Evolutionary conservation across 2,329 filamentous ascomycete genomes (phyloP), one percentile per base, ranked within the genome.

Genomic region (Madurella mycetomatis): DNA sequence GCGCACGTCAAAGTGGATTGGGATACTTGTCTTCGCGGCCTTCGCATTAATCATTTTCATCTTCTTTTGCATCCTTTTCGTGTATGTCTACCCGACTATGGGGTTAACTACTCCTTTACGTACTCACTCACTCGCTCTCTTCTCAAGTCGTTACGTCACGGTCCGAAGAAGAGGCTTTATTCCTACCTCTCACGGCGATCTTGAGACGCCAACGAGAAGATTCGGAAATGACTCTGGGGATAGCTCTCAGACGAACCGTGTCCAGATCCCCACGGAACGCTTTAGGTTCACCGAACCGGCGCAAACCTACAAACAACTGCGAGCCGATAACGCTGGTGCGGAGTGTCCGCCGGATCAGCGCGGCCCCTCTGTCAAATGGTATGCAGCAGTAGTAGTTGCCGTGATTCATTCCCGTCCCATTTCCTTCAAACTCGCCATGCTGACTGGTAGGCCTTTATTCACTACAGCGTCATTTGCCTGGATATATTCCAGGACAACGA

Each of bases 391-490:
- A 49, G 45, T 53, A 31, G n/a, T 16, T n/a, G n/a, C 44, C 39
- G n/a, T 30, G 17, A n/a, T 11, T 34, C 18, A 25, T 32, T n/a
- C n/a, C n/a, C 18, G 18, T 12, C 18, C 32, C 34, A 8, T 39
- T 9, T 11, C 19, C 34, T 44, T 44, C 31, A 19, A 43, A 16
- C 30, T n/a, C 13, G 18, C 39, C 34, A 45, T 15, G 44, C 40
- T 48, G 30, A 48, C 9, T 7, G 13, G 5, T 30, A 16, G 17
- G 17, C 19, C 30, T 47, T n/a, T 32, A 40, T 41, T 19, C 19
- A n/a, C 31, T 13, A n/a, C 41, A 57, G 55, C 44, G 50, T 53
- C 47, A 53, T 57, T 15, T 57, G 55, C 44, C 32, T 57, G 15
- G 50, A 57, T 15, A 13, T 4, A 4, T 51, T 57, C 19, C 11